Percentiles rank a stretch among this genome's conserved stretches.
Conservation (phyloP, 176 grass and related monocot species). For the Raddia distichophylla region DNA sequence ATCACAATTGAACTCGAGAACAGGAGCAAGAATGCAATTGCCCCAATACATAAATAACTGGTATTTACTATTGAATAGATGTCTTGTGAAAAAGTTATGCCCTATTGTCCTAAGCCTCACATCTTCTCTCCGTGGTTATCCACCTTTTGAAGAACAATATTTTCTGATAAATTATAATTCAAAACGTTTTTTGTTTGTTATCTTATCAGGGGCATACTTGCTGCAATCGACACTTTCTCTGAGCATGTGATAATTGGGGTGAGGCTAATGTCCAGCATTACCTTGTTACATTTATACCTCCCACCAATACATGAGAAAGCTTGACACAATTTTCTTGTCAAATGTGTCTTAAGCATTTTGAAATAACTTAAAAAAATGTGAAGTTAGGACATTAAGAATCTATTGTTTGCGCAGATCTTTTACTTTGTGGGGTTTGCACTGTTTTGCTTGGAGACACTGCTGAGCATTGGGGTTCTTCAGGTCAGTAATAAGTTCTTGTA, state of each 20-base stretch:
- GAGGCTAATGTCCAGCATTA: slow-evolving; percentile 29
- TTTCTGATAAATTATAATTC: slow-evolving; percentile 7
- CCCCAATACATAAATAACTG: not conserved
- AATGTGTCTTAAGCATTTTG: not conserved
- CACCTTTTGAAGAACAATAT: not conserved
- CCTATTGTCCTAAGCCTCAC: not conserved
- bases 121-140: not conserved
- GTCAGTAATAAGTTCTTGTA: slow-evolving; percentile 51
- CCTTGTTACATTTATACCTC: not conserved
- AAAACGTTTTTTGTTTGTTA: not conserved
- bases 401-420: slow-evolving; percentile 61
- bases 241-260: slow-evolving; percentile 81
- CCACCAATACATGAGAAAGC: not conserved
- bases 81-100: not conserved
- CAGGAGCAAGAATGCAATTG: too few species aligned
- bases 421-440: slow-evolving; percentile 85
- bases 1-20: too few species aligned
- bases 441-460: slow-evolving; percentile 91
- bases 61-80: slow-evolving; percentile 27
- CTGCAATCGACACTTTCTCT: slow-evolving; percentile 86
- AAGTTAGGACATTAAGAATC: not conserved
- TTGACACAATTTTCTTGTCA: not conserved
- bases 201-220: slow-evolving; percentile 73
- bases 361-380: slow-evolving; percentile 13
- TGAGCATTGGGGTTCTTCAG: slow-evolving; percentile 93